Base-by-base conservation (phyloP, 305 asterid species). In the Withania somnifera region DNA sequence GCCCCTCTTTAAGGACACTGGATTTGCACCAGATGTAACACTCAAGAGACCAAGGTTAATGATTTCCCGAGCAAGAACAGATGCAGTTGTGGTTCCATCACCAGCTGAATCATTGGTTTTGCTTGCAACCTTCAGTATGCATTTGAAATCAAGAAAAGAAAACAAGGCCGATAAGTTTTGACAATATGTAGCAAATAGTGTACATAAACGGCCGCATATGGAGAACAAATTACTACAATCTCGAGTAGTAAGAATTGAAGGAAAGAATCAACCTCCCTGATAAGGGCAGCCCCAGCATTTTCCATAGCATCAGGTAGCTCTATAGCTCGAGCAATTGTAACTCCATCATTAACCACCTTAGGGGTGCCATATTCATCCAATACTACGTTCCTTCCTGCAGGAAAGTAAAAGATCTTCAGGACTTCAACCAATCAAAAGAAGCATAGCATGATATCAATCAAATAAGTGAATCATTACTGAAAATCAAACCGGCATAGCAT, bases 21-120 rank as follows among this genome's bases (percentile, higher is more conserved):
- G 97, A 83, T 96, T 96, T 76, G 99, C 99, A 86, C 98, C 99
- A 26, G 99, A 96, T 17, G 99, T 96, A 45, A 96, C 98, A 86
- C 94, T 96, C 60, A 96, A 83, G 69, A 96, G 94, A 34, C 99
- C 99, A 38, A 92, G 99, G 47, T 91, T 96, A 80, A 96, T 96
- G 15, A 96, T 96, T 85, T 96, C 99, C 63, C 99, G 99, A 6
- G 99, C 99, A 85, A 96, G 97, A 80, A 96, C 86, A 6, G 99
- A 88, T 9, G 99, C 99, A 1, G 99, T 96, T 5, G 99, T 96
- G 9, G 99, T 96, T 66, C 99, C 99, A 89, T 96, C 99, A 83
- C 99, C 99, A 77, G 99, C 99, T 83, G 98, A 96, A 87, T 96
- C 99, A 77, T 94, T 96, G 11, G 99, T 96, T 94, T 93, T 96